phyloP scores from a whole-genome alignment of 2,329 filamentous ascomycete species.

The Plectosphaerella cucumerina region DNA sequence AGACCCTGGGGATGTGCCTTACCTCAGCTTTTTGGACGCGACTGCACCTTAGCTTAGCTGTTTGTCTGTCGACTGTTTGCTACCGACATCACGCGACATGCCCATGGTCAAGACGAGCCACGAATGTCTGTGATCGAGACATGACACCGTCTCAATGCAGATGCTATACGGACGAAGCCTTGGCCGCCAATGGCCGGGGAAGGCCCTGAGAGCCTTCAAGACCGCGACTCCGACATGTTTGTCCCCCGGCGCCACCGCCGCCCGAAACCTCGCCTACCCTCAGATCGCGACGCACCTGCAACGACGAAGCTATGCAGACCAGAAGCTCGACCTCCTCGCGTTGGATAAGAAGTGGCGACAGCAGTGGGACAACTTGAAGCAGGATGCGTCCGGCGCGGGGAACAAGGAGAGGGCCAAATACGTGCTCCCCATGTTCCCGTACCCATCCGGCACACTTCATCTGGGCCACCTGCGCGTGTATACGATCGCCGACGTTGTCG shows the following conservation, averaged over 20 bases:
- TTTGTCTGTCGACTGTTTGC: neutral
- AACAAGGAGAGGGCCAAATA: constrained; percentile 42
- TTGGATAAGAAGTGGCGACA: constrained; percentile 50
- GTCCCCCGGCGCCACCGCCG: neutral
- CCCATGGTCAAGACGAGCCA: neutral
- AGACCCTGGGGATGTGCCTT: no score
- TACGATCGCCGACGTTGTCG: constrained; percentile 82
- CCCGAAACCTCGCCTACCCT: constrained; percentile 3
- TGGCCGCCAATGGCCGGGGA: constrained; percentile 12
- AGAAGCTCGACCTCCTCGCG: constrained; percentile 39
- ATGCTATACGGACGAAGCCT: constrained; percentile 19
- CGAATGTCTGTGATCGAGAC: neutral
- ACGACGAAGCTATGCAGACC: constrained; percentile 30
- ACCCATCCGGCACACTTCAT: constrained; percentile 82
- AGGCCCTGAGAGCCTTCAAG: constrained; percentile 3
- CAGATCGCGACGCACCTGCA: constrained; percentile 3
- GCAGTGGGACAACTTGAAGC: constrained; percentile 31
- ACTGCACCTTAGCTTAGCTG: no score
- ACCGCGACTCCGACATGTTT: neutral
- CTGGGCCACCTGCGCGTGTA: constrained; percentile 86
- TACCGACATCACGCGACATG: neutral
- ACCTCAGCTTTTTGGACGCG: no score
- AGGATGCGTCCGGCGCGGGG: constrained; percentile 8
- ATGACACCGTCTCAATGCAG: constrained; percentile 22
- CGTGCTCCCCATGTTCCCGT: constrained; percentile 89